These are phyloP conservation scores for Punctularia strigosozonata DNA, from an alignment of 768 basidiomycete species.

Conservation along the genomic window DNA sequence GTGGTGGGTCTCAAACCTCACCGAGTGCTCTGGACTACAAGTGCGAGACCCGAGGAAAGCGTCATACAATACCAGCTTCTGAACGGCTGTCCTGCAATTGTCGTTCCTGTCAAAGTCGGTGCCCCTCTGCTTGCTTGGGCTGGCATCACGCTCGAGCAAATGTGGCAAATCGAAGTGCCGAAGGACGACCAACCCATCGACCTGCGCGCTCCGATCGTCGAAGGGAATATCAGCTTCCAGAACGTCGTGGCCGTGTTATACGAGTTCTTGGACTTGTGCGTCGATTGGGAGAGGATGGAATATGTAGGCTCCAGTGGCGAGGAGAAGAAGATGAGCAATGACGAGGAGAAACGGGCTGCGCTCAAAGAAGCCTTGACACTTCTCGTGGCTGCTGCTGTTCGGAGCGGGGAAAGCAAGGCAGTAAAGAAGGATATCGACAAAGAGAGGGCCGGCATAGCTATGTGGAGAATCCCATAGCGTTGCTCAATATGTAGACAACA, in stretches of 20 bases:
- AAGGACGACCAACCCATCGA: constrained; percentile 14
- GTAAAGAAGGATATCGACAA: constrained; percentile 45
- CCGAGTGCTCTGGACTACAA: constrained; percentile 44
- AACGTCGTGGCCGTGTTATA: constrained; percentile 43
- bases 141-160: constrained; percentile 39
- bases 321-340: constrained; percentile 8
- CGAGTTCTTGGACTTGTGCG: constrained; percentile 49
- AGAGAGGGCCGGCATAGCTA: constrained; percentile 48
- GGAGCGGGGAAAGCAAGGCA: constrained; percentile 39
- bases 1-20: constrained; percentile 53
- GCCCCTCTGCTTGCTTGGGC: constrained; percentile 60
- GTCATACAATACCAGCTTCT: constrained; percentile 51
- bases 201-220: constrained; percentile 6
- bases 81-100: constrained; percentile 48
- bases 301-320: constrained; percentile 13
- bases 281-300: constrained; percentile 47
- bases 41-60: constrained; percentile 47
- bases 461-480: constrained; percentile 59
- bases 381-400: constrained; percentile 42
- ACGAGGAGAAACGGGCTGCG: constrained; percentile 23
- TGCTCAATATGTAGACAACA: too few relatives aligned
- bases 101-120: constrained; percentile 46
- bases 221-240: constrained; percentile 28
- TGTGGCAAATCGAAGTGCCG: constrained; percentile 41
- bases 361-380: constrained; percentile 36